Base-by-base conservation (phyloP, 768 basidiomycete genomes). In the Macrocybe gigantea region DNA sequence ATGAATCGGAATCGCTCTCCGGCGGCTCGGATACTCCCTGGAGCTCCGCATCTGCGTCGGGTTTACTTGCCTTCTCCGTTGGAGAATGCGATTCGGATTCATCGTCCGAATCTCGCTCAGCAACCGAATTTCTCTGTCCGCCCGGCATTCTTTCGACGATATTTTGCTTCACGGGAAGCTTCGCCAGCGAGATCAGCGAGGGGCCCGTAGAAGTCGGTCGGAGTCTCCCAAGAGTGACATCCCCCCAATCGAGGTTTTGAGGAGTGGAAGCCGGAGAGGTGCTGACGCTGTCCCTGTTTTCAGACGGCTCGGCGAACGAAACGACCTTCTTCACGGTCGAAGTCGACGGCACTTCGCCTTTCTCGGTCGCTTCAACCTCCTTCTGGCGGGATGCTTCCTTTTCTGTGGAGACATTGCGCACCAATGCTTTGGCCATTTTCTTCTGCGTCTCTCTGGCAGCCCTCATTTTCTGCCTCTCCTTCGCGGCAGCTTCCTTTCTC, bases 391-490 rank as follows among this genome's bases (percentile, higher is more conserved):
- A 73, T 34, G 64, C 56, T 47, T 70, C 69, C 44, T 63, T 69
- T 12, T 69, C 62, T 39, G 72, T 63, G 5, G 70, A 63, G 47
- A 77, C 59, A 48, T 73, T 73, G 40, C 63, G 62, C 36, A 89
- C 49, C 35, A 90, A 68, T 0, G 85, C 80, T 54, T 74, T 80
- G 2, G 86, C 88, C 85, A 91, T 87, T 66, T 80, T 86, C 70
- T 80, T 85, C 61, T 88, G 85, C 60, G 88, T 65, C 49, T 83
- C 74, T 48, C 68, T 71, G 1, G 70, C 67, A 14, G 65, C 66
- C 50, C 69, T 67, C 30, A 68, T 45, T 44, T 63, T 66, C 42
- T 64, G 70, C 45, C 66, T 64, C 51, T 73, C 73, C 33, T 58
- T 62, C 42, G 57, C 59, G 11, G 72, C 72, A 5, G 72, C 77